phyloP scores from a whole-genome alignment of 2,329 filamentous ascomycete species.

The Pseudocercospora fijiensis region DNA sequence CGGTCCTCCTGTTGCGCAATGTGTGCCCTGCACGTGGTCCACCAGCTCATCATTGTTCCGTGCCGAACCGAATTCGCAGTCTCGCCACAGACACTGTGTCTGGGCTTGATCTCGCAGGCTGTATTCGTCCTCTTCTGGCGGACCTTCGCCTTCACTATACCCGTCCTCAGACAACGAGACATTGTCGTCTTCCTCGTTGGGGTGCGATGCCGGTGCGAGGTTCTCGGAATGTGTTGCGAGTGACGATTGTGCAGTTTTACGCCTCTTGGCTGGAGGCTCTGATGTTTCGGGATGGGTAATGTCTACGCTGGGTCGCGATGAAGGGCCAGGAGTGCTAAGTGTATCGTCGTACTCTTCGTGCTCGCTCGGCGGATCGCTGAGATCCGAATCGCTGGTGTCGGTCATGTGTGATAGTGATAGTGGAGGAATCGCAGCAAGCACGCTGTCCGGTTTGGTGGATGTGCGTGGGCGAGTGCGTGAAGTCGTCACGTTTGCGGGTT shows the following conservation, averaged over 20 bases:
- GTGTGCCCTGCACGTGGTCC: slow-evolving; percentile 70
- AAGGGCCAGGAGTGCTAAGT: slow-evolving; percentile 52
- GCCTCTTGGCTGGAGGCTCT: slow-evolving; percentile 41
- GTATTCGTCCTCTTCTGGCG: slow-evolving; percentile 44
- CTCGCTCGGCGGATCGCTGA: slow-evolving; percentile 64
- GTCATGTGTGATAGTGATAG: slow-evolving; percentile 29
- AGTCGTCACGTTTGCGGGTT: background rate
- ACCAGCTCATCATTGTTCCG: slow-evolving; percentile 55
- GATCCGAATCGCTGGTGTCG: slow-evolving; percentile 58
- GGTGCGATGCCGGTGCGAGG: slow-evolving; percentile 40
- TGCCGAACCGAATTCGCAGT: slow-evolving; percentile 50
- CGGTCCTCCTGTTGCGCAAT: slow-evolving; percentile 69
- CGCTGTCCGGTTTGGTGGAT: background rate
- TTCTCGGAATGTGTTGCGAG: slow-evolving; percentile 27
- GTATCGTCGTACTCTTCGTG: slow-evolving; percentile 59
- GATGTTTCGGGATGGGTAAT: slow-evolving; percentile 37
- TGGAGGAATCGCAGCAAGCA: background rate
- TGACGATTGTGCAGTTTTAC: slow-evolving; percentile 37
- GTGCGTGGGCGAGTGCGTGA: background rate
- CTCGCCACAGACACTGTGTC: slow-evolving; percentile 53
- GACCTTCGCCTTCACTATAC: slow-evolving; percentile 69
- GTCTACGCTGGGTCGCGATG: slow-evolving; percentile 46
- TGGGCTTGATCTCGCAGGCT: slow-evolving; percentile 43
- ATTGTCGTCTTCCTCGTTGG: slow-evolving; percentile 55
- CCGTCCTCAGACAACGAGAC: slow-evolving; percentile 75